phyloP scores from a whole-genome alignment of 306 rosid genomes.

The Alnus rubra region DNA sequence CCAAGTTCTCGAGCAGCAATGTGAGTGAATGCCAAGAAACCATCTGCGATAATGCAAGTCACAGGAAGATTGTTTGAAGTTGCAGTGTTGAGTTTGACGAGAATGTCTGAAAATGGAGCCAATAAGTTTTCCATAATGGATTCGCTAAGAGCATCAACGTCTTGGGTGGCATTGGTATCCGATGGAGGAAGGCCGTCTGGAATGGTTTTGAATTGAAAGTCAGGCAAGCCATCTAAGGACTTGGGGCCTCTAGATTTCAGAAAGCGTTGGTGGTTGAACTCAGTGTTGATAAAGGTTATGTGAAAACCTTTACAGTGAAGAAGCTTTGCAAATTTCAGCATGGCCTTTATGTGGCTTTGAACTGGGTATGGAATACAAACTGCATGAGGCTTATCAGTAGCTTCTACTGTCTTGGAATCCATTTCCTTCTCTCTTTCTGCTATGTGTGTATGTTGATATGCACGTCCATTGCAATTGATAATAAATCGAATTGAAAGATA shows the following conservation, averaged over 20 bases:
- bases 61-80: background rate
- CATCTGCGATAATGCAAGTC: background rate
- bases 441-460: too few relatives aligned
- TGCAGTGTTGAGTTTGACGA: conserved; percentile 3
- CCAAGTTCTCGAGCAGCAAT: background rate
- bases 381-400: conserved; percentile 1
- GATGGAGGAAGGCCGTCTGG: conserved; percentile 19
- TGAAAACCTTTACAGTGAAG: conserved; percentile 12
- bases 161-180: background rate
- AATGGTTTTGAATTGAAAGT: conserved; percentile 20
- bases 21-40: conserved; percentile 6
- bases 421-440: background rate
- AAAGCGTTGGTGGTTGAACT: conserved; percentile 16
- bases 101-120: conserved; percentile 12
- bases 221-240: background rate
- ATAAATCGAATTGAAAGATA: too few relatives aligned
- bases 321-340: conserved; percentile 24
- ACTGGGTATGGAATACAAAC: conserved; percentile 6
- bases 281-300: conserved; percentile 22
- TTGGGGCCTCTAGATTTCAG: conserved; percentile 10
- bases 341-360: conserved; percentile 17
- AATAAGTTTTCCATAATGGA: background rate
- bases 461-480: too few relatives aligned
- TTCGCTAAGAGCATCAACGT: background rate
- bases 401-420: background rate